Conservation (phyloP, 2,329 filamentous ascomycete species). For the Cytospora piceae region DNA sequence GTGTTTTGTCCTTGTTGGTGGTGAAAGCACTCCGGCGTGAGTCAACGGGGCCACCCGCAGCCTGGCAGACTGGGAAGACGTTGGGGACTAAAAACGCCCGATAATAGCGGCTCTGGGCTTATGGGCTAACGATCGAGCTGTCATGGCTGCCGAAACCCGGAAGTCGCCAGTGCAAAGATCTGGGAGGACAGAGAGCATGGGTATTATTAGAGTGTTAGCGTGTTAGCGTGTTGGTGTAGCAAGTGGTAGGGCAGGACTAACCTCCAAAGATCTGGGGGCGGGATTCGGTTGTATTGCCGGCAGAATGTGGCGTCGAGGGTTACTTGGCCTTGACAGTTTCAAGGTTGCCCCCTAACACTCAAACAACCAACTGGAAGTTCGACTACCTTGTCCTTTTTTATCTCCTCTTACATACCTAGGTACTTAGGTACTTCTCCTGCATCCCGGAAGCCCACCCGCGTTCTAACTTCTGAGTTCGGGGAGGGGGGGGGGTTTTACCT, state of each 20-base stretch:
- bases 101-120: conserved; percentile 14
- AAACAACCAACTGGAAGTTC: neutral
- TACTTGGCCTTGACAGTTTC: too few species aligned
- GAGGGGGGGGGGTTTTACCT: neutral
- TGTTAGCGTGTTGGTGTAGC: too few species aligned
- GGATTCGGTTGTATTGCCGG: neutral
- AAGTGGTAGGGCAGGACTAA: neutral
- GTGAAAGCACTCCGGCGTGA: conserved; percentile 7
- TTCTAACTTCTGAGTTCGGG: neutral
- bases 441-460: neutral
- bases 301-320: neutral
- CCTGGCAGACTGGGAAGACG: conserved; percentile 16
- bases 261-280: neutral
- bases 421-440: neutral
- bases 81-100: neutral
- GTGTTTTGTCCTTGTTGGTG: neutral
- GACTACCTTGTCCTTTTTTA: neutral
- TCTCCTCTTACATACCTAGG: neutral
- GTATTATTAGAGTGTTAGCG: too few species aligned
- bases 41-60: conserved; percentile 27
- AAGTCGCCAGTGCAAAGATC: conserved; percentile 22
- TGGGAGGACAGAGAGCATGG: neutral
- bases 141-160: conserved; percentile 22
- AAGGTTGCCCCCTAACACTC: neutral
- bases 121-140: conserved; percentile 26